A percentile compares a stretch with the other conserved stretches of the same genome.
Evolutionary conservation across 306 rosid genomes (phyloP).

Genomic region (Quercus suber): DNA sequence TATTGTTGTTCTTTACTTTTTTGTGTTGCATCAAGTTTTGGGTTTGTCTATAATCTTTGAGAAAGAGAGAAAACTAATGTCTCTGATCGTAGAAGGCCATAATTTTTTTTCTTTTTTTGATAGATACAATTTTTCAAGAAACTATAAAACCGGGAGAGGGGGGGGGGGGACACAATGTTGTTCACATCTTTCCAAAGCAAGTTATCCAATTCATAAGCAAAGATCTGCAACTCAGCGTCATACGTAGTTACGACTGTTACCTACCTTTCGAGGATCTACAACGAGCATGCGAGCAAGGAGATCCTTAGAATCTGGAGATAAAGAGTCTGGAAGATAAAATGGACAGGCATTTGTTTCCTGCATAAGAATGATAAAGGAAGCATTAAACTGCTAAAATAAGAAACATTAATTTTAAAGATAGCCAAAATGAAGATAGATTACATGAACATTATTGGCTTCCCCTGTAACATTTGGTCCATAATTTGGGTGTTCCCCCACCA

Average conservation of each 20-base stretch:
- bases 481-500: conserved; percentile 83
- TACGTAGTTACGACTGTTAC: too few relatives aligned
- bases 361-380: conserved; percentile 11
- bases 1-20: too few relatives aligned
- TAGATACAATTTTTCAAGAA: background rate
- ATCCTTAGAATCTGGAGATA: conserved; percentile 72
- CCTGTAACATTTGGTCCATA: conserved; percentile 61
- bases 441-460: conserved; percentile 58
- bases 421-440: conserved; percentile 14
- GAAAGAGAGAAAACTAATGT: too few relatives aligned
- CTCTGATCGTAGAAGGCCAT: too few relatives aligned
- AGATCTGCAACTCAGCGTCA: too few relatives aligned
- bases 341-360: conserved; percentile 81
- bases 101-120: too few relatives aligned
- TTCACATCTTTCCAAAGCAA: too few relatives aligned
- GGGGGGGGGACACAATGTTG: too few relatives aligned
- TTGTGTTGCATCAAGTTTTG: too few relatives aligned
- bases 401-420: conserved; percentile 4
- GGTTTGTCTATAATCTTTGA: too few relatives aligned
- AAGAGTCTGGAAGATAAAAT: conserved; percentile 79
- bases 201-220: too few relatives aligned
- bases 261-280: background rate
- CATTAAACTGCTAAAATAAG: conserved; percentile 8
- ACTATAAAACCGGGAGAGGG: background rate
- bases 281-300: conserved; percentile 75